Base-by-base conservation (phyloP, 306 rosid genomes). In the Cucurbita argyrosperma region DNA sequence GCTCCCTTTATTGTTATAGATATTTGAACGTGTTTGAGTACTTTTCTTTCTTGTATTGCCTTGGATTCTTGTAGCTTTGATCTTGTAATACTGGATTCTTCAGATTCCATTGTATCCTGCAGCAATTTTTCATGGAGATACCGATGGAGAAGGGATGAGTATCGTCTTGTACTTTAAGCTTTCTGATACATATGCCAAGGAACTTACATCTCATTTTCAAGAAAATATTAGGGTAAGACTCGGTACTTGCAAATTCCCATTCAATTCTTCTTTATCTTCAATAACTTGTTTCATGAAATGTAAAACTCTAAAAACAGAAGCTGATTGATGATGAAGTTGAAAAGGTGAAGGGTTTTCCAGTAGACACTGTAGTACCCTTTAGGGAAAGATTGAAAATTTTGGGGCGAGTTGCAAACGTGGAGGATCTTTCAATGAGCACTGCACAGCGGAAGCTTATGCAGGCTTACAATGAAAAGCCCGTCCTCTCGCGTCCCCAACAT, bases 391-490 rank as follows among this genome's bases (percentile, higher is more conserved):
- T 95, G 90, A 95, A 95, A 77, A 91, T 95, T 74, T 86, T 95
- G 55, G 99, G 99, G 16, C 96, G 99, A 30, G 96, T 95, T 1
- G 92, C 54, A 47, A 95, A 95, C 35, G 76, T 87, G 6, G 99
- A 95, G 84, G 96, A 88, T 69, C 97, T 95, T 83, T 91, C 86
- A 67, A 78, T 95, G 81, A 87, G 89, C 78, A 90, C 88, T 9
- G 83, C 99, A 7, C 97, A 95, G 82, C 75, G 96, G 72, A 91
- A 85, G 80, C 88, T 95, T 45, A 89, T 95, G 91, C 97, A 91
- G 81, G 97, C 99, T 77, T 95, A 95, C 85, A 95, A 95, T 77
- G 99, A 95, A 78, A 95, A 95, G 78, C 99, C 99, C 5, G 99
- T 95, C 66, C 97, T 95, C 78, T 95, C 99, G 2, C 99, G 99